A percentile compares a stretch with the other conserved stretches of the same genome.
These are phyloP conservation scores for Isatis lusitanica DNA, from an alignment of 441 rosid genomes.

Conservation along the genomic window DNA sequence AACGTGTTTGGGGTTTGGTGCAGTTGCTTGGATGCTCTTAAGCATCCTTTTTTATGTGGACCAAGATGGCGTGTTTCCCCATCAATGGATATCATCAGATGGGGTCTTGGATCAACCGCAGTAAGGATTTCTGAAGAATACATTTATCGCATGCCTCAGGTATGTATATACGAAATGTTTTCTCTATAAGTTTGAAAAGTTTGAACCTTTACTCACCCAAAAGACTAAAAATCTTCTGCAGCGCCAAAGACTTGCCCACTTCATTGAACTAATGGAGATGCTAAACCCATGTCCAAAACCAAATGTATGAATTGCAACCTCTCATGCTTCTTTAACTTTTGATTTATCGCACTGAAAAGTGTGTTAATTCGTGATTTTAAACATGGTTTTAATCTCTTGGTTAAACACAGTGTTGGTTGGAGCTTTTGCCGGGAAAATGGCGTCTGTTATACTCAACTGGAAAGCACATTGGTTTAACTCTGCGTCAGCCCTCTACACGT, in stretches of 20 bases:
- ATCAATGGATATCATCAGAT: conserved; percentile 85
- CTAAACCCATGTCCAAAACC: conserved; percentile 83
- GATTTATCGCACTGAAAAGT: background rate
- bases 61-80: conserved; percentile 93
- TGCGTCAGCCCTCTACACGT: conserved; percentile 72
- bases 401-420: conserved; percentile 68
- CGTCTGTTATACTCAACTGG: conserved; percentile 82
- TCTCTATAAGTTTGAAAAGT: background rate
- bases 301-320: conserved; percentile 43
- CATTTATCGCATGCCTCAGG: conserved; percentile 82
- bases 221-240: conserved; percentile 26
- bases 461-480: conserved; percentile 82
- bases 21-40: conserved; percentile 87
- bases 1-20: conserved; percentile 1
- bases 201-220: background rate
- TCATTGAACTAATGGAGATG: conserved; percentile 93
- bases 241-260: conserved; percentile 82
- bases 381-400: background rate
- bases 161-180: conserved; percentile 23
- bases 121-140: conserved; percentile 90
- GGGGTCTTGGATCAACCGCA: conserved; percentile 96
- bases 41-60: conserved; percentile 94
- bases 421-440: conserved; percentile 90
- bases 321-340: conserved; percentile 1
- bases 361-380: background rate